Evolutionary conservation across 164 flowering plant species (phyloP).

Genomic region (Dillenia turbinata): DNA sequence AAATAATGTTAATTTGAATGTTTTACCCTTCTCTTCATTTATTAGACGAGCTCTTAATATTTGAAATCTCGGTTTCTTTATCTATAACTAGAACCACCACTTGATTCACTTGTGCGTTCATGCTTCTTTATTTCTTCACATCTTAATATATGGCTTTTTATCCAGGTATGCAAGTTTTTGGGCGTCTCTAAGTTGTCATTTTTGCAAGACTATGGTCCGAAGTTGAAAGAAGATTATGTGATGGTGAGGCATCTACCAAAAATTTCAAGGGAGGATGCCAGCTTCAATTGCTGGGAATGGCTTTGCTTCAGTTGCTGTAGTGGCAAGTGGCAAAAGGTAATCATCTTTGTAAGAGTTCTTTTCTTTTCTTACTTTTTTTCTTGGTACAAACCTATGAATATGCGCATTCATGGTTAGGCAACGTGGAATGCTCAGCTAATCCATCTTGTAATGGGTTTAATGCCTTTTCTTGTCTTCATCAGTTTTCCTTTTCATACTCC

Average conservation of each 20-base stretch:
- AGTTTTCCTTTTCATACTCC: neutral
- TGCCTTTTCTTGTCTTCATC: neutral
- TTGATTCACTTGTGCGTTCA: neutral
- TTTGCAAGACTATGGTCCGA: slow-evolving; percentile 92
- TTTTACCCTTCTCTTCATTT: too few species aligned
- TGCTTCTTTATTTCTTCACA: neutral
- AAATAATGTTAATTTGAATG: too few species aligned
- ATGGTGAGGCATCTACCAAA: slow-evolving; percentile 91
- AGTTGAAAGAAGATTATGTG: slow-evolving; percentile 93
- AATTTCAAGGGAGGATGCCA: slow-evolving; percentile 44
- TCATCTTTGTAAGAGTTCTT: neutral
- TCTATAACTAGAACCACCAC: too few species aligned
- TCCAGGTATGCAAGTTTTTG: slow-evolving; percentile 92
- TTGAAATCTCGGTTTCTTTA: too few species aligned
- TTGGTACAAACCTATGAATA: neutral
- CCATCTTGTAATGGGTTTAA: neutral
- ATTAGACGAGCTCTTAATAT: too few species aligned
- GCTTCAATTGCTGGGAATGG: slow-evolving; percentile 60
- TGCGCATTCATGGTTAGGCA: neutral
- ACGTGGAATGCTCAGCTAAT: neutral
- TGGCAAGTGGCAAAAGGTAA: slow-evolving; percentile 99
- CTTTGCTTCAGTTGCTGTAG: slow-evolving; percentile 72
- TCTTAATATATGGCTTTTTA: neutral
- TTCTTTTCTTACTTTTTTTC: neutral
- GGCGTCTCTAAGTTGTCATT: slow-evolving; percentile 94